phyloP scores from a whole-genome alignment of 1,284 basidiomycete species.

The Xerocomus minutiporus region DNA sequence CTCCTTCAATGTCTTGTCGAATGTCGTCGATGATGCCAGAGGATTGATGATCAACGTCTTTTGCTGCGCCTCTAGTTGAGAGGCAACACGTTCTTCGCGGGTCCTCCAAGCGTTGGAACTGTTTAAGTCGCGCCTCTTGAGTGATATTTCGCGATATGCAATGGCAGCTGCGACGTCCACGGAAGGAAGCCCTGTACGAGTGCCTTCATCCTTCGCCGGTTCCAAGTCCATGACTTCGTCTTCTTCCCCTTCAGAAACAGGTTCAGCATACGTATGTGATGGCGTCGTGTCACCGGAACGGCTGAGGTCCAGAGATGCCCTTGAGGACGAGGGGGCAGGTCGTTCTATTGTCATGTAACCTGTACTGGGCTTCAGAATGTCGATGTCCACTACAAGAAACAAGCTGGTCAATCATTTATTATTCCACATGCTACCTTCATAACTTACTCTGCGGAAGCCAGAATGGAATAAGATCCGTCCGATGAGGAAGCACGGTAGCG shows the following conservation, averaged over 20 bases:
- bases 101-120: conserved; percentile 19
- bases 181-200: conserved; percentile 69
- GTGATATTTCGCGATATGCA: conserved; percentile 75
- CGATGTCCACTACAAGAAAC: conserved; percentile 70
- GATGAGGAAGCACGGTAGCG: conserved; percentile 86
- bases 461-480: conserved; percentile 97
- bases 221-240: conserved; percentile 69
- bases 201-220: conserved; percentile 74
- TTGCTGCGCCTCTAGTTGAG: conserved; percentile 30
- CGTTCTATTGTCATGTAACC: conserved; percentile 77
- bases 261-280: conserved; percentile 67
- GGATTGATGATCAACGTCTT: conserved; percentile 74
- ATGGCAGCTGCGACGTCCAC: conserved; percentile 74
- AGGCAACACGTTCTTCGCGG: conserved; percentile 16
- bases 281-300: conserved; percentile 49
- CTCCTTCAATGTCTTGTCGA: conserved; percentile 75
- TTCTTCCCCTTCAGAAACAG: conserved; percentile 87
- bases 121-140: conserved; percentile 46
- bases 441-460: conserved; percentile 91
- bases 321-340: conserved; percentile 47
- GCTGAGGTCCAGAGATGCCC: conserved; percentile 40
- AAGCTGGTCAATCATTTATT: conserved; percentile 1
- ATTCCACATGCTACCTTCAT: background rate
- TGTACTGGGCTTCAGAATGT: conserved; percentile 86
- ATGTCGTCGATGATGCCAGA: conserved; percentile 72